Evolutionary conservation across 2,329 filamentous ascomycete species (phyloP).

Genomic region (Ascochyta viciae-villosae): DNA sequence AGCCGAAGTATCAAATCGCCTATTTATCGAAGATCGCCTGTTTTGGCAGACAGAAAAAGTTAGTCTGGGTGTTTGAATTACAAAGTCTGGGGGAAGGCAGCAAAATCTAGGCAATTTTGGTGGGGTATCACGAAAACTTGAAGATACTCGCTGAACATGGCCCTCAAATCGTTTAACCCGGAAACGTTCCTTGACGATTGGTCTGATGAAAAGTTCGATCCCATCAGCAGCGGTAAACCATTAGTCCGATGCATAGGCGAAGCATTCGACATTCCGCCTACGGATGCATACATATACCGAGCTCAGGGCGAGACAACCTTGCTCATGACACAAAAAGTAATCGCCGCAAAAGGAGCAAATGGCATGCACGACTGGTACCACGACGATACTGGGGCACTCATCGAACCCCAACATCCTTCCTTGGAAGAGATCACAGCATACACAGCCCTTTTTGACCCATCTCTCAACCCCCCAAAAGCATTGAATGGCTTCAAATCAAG

Average conservation of each 20-base stretch:
- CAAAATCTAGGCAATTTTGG: background rate
- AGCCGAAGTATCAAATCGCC: slow-evolving; percentile 7
- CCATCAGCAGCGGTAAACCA: slow-evolving; percentile 30
- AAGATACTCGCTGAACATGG: slow-evolving; percentile 22
- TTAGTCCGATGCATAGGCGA: slow-evolving; percentile 56
- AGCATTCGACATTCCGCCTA: slow-evolving; percentile 55
- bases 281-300: slow-evolving; percentile 60
- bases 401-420: slow-evolving; percentile 29
- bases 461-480: slow-evolving; percentile 66
- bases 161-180: slow-evolving; percentile 52
- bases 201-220: slow-evolving; percentile 47
- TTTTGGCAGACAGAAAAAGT: slow-evolving; percentile 4
- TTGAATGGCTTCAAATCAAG: slow-evolving; percentile 70
- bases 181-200: slow-evolving; percentile 55
- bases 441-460: slow-evolving; percentile 68
- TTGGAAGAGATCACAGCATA: slow-evolving; percentile 69
- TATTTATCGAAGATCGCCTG: background rate
- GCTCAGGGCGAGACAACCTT: slow-evolving; percentile 60
- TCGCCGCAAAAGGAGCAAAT: slow-evolving; percentile 55
- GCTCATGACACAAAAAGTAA: slow-evolving; percentile 57
- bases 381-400: slow-evolving; percentile 49
- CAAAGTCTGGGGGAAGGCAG: background rate
- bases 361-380: slow-evolving; percentile 61
- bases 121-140: slow-evolving; percentile 1
- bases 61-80: background rate